Evolutionary conservation across 441 rosid species (phyloP).

Genomic region (Daphne laureola): DNA sequence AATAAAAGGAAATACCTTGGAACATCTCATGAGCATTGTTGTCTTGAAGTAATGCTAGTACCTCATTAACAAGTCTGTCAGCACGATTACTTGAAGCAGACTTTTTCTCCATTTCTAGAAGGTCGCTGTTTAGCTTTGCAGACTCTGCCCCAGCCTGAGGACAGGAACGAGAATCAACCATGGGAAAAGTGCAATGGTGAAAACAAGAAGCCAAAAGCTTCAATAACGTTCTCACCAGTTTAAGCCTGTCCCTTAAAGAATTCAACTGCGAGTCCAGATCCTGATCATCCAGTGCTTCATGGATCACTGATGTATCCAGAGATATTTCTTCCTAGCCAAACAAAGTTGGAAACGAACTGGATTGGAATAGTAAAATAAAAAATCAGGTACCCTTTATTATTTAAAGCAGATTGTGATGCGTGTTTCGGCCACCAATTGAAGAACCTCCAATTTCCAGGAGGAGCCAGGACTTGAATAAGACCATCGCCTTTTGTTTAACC

Average conservation of each 20-base stretch:
- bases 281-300: slow-evolving; percentile 31
- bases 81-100: slow-evolving; percentile 35
- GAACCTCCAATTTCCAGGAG: too few relatives aligned
- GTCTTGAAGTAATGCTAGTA: slow-evolving; percentile 36
- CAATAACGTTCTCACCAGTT: slow-evolving; percentile 31
- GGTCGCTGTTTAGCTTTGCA: slow-evolving; percentile 45
- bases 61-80: slow-evolving; percentile 43
- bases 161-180: neutral
- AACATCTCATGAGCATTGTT: slow-evolving; percentile 36
- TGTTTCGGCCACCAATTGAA: too few relatives aligned
- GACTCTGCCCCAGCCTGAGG: slow-evolving; percentile 52
- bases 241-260: slow-evolving; percentile 54
- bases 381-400: neutral
- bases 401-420: too few relatives aligned
- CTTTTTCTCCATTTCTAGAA: slow-evolving; percentile 46
- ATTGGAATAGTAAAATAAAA: neutral
- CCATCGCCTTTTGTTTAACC: too few relatives aligned
- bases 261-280: slow-evolving; percentile 58
- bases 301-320: slow-evolving; percentile 19
- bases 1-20: slow-evolving; percentile 34
- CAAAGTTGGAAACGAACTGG: neutral
- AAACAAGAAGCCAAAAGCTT: slow-evolving; percentile 6
- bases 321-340: slow-evolving; percentile 30
- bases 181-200: neutral
- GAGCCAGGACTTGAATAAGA: too few relatives aligned